Percentiles rank a stretch among this genome's conserved stretches.
Evolutionary conservation across 1,284 basidiomycete species (phyloP).

Genomic region (Cryptococcus sp.): DNA sequence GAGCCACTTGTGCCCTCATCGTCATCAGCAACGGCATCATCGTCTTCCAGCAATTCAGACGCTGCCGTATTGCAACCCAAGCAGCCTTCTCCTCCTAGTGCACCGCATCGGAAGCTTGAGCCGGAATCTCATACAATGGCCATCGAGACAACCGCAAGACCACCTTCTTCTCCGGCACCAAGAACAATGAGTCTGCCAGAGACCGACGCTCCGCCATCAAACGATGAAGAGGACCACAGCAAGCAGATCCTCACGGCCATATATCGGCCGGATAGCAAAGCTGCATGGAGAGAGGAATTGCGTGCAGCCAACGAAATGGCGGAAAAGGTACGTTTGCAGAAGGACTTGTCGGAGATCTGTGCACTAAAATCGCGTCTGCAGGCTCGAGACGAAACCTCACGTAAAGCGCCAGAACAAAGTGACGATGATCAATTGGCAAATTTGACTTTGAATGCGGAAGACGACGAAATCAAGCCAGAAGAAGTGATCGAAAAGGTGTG

Average conservation of each 20-base stretch:
- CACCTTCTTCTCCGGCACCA: conserved; percentile 42
- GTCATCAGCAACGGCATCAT: background rate
- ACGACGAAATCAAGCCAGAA: conserved; percentile 64
- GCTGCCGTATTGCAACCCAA: background rate
- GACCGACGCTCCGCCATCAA: conserved; percentile 4
- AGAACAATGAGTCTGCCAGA: conserved; percentile 30
- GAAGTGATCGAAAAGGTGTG: conserved; percentile 62
- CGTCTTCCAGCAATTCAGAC: too few species aligned
- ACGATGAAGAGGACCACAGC: conserved; percentile 48
- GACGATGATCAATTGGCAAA: conserved; percentile 45
- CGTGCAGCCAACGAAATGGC: conserved; percentile 52
- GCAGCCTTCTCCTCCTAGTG: conserved; percentile 1
- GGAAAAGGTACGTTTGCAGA: conserved; percentile 33
- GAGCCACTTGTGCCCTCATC: background rate
- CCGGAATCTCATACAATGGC: conserved; percentile 17
- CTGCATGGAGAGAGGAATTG: conserved; percentile 74
- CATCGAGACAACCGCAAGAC: conserved; percentile 22
- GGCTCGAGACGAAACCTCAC: conserved; percentile 17
- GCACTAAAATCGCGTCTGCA: background rate
- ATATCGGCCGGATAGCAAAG: conserved; percentile 77
- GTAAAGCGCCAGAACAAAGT: conserved; percentile 14
- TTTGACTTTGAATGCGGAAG: conserved; percentile 55
- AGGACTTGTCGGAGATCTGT: background rate
- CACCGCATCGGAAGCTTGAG: conserved; percentile 1
- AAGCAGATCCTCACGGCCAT: conserved; percentile 70